Conservation (phyloP, 495 filamentous ascomycete genomes). For the Entonaema liquescens region DNA sequence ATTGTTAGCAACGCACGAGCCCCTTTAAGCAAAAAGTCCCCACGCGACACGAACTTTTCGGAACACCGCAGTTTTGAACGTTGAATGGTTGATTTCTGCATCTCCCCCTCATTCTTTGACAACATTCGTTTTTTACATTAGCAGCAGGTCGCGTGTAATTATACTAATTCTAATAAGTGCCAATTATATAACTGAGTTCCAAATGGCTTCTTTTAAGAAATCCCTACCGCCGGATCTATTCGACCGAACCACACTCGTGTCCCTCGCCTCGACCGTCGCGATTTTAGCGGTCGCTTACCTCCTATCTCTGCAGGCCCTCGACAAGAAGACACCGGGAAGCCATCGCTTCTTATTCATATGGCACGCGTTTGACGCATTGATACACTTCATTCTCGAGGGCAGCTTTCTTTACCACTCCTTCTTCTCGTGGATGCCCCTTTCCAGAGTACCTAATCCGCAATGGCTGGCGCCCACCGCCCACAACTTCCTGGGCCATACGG, state of each 20-base stretch:
- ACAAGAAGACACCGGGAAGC: conserved; percentile 44
- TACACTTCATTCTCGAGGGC: conserved; percentile 88
- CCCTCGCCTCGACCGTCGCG: conserved; percentile 58
- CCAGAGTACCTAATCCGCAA: conserved; percentile 39
- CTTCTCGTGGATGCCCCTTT: conserved; percentile 68
- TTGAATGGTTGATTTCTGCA: not conserved
- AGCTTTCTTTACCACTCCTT: conserved; percentile 93
- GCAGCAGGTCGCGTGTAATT: not conserved
- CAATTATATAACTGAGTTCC: not conserved
- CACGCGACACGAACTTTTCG: not conserved
- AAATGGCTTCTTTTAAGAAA: conserved; percentile 34
- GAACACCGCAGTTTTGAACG: conserved; percentile 1
- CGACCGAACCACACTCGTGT: conserved; percentile 62
- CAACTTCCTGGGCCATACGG: conserved; percentile 54
- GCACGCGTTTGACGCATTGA: conserved; percentile 92
- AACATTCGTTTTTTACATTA: not conserved
- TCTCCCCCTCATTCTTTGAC: not conserved
- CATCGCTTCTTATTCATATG: conserved; percentile 86
- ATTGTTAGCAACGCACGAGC: not conserved
- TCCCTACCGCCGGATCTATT: conserved; percentile 56
- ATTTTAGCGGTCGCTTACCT: conserved; percentile 58
- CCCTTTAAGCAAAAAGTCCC: not conserved
- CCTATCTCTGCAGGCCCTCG: conserved; percentile 55
- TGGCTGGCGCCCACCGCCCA: conserved; percentile 49
- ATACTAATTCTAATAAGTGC: not conserved